Evolutionary conservation across 73 alveolate species (phyloP), one percentile per base, ranked within the genome.

Genomic region (Tetrahymena thermophila): DNA sequence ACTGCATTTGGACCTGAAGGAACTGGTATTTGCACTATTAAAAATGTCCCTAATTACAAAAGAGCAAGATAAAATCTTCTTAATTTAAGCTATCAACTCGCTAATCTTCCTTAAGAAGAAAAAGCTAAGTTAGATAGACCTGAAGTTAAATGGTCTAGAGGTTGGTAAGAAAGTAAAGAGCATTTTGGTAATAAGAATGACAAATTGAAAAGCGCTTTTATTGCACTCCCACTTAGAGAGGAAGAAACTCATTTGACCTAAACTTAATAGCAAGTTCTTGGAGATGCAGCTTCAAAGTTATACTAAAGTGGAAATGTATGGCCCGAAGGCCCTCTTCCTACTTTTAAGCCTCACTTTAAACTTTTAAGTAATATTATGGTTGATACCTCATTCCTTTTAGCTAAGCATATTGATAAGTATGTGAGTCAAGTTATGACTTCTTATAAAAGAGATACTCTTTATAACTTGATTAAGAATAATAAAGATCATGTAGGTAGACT

Each of bases 1-100:
- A 71, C 89, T 71, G 89, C 89, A n/a, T 71, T 71, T 71, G 89
- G 89, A 4, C 89, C 89, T 71, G 89, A 71, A 71, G 89, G 89
- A 23, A 31, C 89, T 71, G 89, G 89, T 71, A 71, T 71, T 25
- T 71, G 89, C 37, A 71, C 89, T 8, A 71, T 71, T 71, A 71
- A 71, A n/a, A 71, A 71, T n/a, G 89, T 71, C 31, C 89, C 89
- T 31, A 71, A 71, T 31, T 71, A 71, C 37, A 71, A 71, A 31
- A 71, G 89, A n/a, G 89, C 89, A 1, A 71, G 89, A 71, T 71
- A 71, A 31, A 71, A 31, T 31, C 89, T 71, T 31, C 89, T 71
- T 34, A 10, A 71, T 71, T 71, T 71, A 71, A 71, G 89, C 31
- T 71, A 71, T 31, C 31, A 71, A 25, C 89, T 71, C 11, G 89